phyloP scores from a whole-genome alignment of 306 rosid genomes.

The Urtica urens region DNA sequence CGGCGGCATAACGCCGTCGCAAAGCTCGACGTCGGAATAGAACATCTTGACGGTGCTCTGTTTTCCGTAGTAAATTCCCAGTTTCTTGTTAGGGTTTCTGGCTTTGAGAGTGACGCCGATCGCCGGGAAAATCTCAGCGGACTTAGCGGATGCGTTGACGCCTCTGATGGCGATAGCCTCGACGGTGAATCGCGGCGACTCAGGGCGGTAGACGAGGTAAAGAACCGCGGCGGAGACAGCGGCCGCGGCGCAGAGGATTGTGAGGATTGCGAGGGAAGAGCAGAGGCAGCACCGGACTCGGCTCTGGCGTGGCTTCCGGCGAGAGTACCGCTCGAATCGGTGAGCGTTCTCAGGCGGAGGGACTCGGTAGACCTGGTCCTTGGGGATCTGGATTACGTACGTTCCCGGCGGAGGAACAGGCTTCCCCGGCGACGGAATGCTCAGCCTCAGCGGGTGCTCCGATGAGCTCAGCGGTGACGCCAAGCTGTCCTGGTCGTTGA shows the following conservation, averaged over 20 bases:
- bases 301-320: constrained; percentile 18
- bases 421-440: constrained; percentile 13
- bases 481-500: background rate
- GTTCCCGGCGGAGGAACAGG: constrained; percentile 48
- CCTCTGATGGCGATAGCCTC: constrained; percentile 31
- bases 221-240: constrained; percentile 31
- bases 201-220: constrained; percentile 52
- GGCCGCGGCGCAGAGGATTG: constrained; percentile 24
- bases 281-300: constrained; percentile 32
- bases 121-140: constrained; percentile 34
- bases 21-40: constrained; percentile 26
- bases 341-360: constrained; percentile 67
- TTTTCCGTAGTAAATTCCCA: constrained; percentile 54
- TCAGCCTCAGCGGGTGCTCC: constrained; percentile 2
- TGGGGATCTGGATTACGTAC: constrained; percentile 59
- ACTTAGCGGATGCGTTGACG: constrained; percentile 27
- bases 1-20: constrained; percentile 44
- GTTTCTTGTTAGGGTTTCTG: constrained; percentile 44
- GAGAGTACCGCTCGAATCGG: constrained; percentile 32
- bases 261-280: constrained; percentile 28
- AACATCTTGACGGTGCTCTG: constrained; percentile 35
- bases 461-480: constrained; percentile 6
- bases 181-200: constrained; percentile 42
- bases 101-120: constrained; percentile 38
- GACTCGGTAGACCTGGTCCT: constrained; percentile 62